Base-by-base conservation (phyloP, 2,329 filamentous ascomycete species). In the Geosmithia flava region DNA sequence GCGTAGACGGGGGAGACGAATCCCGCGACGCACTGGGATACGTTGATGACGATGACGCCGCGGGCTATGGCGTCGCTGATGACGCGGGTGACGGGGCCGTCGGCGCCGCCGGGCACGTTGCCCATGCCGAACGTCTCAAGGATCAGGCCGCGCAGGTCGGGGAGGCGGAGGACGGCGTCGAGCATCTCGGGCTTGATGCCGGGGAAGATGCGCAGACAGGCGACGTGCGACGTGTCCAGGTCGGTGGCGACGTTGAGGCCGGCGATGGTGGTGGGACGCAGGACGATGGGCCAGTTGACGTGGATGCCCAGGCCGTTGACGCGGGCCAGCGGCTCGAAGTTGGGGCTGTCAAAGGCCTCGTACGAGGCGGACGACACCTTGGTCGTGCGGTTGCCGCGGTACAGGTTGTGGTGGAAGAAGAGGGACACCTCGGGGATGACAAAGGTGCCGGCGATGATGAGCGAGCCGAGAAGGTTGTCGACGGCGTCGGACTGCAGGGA, bases 121-220 rank as follows among this genome's bases (percentile, higher is more conserved):
- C 90, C 90, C 62, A 93, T 89, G 51, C 90, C 90, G 63, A 95
- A 95, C 0, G 89, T 95, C 67, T 95, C 89, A 42, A 96, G 76
- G 40, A 96, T 81, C 46, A 95, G 73, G 1, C 90, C 90, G 45
- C 81, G 80, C 15, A 96, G 73, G 44, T 81, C 80, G n/a, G 87
- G 81, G 30, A 89, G 70, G 43, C 76, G 76, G 51, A 95, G 71
- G 16, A 95, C 87, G 1, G 85, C 84, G 59, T 93, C 87, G 30
- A 96, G 76, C 86, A 95, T 94, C 60, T 89, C 84, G n/a, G 89
- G 85, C 62, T 86, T 86, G 67, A 96, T 94, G 30, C 90, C 90
- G 0, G 90, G 90, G 64, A 95, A 95, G 53, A 95, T 85, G 49
- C 89, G 83, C 57, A 95, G 71, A 61, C 88, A 93, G 19, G 89